phyloP scores from a whole-genome alignment of 768 basidiomycete species.

The Kondoa subrosea region DNA sequence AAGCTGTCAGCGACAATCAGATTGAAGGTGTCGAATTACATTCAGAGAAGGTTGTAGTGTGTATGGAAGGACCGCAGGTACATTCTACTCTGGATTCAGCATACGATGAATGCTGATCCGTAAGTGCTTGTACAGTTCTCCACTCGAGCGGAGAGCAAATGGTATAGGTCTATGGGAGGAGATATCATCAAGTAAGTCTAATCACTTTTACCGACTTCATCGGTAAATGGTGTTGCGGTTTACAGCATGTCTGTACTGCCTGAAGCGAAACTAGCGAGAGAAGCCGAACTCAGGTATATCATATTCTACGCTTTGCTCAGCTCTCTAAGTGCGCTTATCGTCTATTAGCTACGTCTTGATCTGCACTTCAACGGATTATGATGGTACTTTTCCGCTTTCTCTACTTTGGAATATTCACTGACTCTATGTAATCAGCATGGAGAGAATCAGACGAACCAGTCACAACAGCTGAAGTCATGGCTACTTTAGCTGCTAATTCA shows the following conservation, averaged over 20 bases:
- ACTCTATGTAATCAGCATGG: constrained; percentile 96
- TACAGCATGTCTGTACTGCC: constrained; percentile 76
- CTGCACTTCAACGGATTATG: constrained; percentile 34
- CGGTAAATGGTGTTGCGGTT: constrained; percentile 15
- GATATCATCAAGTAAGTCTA: constrained; percentile 51
- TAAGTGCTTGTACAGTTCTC: constrained; percentile 67
- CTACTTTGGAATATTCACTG: constrained; percentile 40
- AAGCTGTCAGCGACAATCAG: constrained; percentile 46
- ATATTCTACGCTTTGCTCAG: background rate
- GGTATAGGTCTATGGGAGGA: constrained; percentile 85
- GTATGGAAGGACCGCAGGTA: constrained; percentile 69
- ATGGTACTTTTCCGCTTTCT: background rate
- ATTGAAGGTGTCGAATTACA: constrained; percentile 40
- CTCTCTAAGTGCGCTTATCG: background rate
- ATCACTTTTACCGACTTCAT: background rate
- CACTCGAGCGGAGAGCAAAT: constrained; percentile 84
- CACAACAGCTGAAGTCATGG: constrained; percentile 77
- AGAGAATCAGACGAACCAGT: constrained; percentile 60
- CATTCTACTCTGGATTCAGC: background rate
- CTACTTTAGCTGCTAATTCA: constrained; percentile 71
- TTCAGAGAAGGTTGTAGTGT: constrained; percentile 68
- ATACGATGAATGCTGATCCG: constrained; percentile 9
- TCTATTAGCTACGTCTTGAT: constrained; percentile 69
- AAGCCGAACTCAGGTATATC: constrained; percentile 74
- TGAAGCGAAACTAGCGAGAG: constrained; percentile 89